phyloP scores from a whole-genome alignment of 345 rosid species.

The Citrus inodora region DNA sequence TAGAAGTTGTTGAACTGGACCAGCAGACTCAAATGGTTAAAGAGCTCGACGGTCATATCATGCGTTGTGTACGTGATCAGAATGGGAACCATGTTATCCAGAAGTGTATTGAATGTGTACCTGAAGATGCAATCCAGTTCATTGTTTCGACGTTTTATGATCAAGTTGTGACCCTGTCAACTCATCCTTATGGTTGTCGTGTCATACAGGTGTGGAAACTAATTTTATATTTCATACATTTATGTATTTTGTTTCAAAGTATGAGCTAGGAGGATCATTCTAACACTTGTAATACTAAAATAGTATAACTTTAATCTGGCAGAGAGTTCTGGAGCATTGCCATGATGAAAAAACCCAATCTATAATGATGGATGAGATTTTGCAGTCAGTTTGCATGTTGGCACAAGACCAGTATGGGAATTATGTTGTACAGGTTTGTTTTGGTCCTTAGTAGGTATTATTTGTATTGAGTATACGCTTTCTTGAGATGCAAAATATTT shows the following conservation, averaged over 20 bases:
- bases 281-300: slow-evolving; percentile 3
- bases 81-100: slow-evolving; percentile 97
- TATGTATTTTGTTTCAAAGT: slow-evolving; percentile 1
- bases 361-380: slow-evolving; percentile 85
- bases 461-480: background rate
- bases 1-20: slow-evolving; percentile 89
- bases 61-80: slow-evolving; percentile 98
- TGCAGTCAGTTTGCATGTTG: slow-evolving; percentile 78
- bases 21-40: slow-evolving; percentile 83
- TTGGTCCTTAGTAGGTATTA: background rate
- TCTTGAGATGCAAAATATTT: background rate
- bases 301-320: slow-evolving; percentile 23
- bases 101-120: slow-evolving; percentile 93
- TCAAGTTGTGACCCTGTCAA: slow-evolving; percentile 79
- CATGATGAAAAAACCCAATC: slow-evolving; percentile 64
- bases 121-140: slow-evolving; percentile 81
- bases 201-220: slow-evolving; percentile 70
- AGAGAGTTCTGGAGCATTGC: slow-evolving; percentile 96
- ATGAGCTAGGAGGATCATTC: background rate
- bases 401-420: slow-evolving; percentile 99
- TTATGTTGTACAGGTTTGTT: slow-evolving; percentile 94
- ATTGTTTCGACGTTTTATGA: slow-evolving; percentile 81
- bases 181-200: slow-evolving; percentile 98
- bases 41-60: slow-evolving; percentile 89
- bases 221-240: background rate